These are phyloP conservation scores for Hypocrella siamensis DNA, from an alignment of 2,329 filamentous ascomycete species.

Conservation along the genomic window DNA sequence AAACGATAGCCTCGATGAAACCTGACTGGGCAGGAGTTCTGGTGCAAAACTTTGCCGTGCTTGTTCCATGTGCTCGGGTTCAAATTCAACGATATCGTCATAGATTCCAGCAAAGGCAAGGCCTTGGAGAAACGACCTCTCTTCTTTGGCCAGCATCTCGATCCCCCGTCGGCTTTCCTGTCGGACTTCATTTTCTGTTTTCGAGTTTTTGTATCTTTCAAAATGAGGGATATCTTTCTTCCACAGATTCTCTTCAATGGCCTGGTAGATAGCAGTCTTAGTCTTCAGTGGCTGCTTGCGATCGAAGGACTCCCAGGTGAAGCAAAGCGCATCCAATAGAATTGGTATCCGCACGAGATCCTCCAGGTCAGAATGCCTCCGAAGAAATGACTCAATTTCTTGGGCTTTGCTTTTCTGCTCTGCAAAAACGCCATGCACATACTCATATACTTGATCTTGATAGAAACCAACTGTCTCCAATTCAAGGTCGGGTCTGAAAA, in stretches of 20 bases:
- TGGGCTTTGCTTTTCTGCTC: background rate
- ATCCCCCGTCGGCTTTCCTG: too few relatives aligned
- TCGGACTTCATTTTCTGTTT: background rate
- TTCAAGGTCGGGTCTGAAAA: conserved; percentile 19
- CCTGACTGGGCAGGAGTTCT: background rate
- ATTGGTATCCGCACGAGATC: background rate
- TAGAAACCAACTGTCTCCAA: conserved; percentile 24
- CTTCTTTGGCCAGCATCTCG: background rate
- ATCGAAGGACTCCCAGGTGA: background rate
- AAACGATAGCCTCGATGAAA: too few relatives aligned
- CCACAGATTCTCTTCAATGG: background rate
- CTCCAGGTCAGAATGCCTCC: background rate
- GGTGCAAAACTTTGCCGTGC: background rate
- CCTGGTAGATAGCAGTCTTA: background rate
- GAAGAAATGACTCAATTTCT: background rate
- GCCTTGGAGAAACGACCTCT: background rate
- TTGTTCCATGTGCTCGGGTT: background rate
- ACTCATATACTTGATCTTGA: conserved; percentile 16
- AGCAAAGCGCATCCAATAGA: background rate
- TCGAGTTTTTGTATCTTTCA: background rate
- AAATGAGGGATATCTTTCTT: background rate
- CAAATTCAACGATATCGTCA: background rate
- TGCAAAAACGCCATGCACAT: conserved; percentile 9
- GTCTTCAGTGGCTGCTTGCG: background rate
- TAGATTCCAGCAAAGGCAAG: background rate